Evolutionary conservation across 139 green algal genomes (phyloP), one percentile per base, ranked within the genome.

Genomic region (Tetraselmis striata): DNA sequence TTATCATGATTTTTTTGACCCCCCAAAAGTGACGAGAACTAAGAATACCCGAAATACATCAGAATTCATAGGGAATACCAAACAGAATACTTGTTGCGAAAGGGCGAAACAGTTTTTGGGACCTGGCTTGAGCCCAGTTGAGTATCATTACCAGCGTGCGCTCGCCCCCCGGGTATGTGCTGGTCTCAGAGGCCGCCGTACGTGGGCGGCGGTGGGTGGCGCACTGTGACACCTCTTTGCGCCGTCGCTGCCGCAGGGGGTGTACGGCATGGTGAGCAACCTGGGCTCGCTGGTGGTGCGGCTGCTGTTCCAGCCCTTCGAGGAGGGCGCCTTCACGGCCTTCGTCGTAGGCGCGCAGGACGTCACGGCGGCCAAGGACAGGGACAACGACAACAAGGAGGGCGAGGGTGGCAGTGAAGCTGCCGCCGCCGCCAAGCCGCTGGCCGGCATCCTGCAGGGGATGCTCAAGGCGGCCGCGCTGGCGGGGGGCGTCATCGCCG

Each of bases 261-360:
- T 96, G 81, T 97, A 96, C 75, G 95, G 95, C 2, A 85, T 98
- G 67, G 94, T 97, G 25, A 79, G 78, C 67, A 95, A 95, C 79
- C 87, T 98, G 32, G 95, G 95, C 67, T 94, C 88, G 27, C 84
- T 98, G 76, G 89, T 95, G 25, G 95, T 97, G 31, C 87, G 95
- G 30, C 95, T 91, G 2, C 80, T 96, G 77, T 95, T 98, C 78
- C 89, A 95, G 78, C 95, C 95, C 0, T 79, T 97, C 24, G 95
- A 98, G 82, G 94, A 98, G 81, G 92, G 92, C 22, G 93, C 93
- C 23, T 98, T 98, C 59, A 80, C 90, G 28, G 85, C 94, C 0
- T 98, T 98, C 83, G 91, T 85, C 80, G 87, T 86, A 58, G 90
- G 82, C n/a, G 83, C 25, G 26, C 26, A 77, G 30, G 1, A 23